phyloP scores from a whole-genome alignment of 345 rosid genomes.

The Eucalyptus tenuipes region DNA sequence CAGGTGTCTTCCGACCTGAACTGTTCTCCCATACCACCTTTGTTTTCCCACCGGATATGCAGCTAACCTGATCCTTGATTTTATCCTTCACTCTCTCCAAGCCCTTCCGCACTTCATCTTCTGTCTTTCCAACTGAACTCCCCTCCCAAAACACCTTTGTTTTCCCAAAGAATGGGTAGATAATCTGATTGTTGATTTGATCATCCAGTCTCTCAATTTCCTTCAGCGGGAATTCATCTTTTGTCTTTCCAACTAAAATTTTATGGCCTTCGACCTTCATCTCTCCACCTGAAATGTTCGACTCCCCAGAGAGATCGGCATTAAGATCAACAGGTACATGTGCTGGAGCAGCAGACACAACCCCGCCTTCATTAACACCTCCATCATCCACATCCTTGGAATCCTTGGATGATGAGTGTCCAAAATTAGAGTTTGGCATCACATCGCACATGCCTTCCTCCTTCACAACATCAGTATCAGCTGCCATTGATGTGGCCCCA shows the following conservation, averaged over 20 bases:
- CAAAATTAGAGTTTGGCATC: not conserved
- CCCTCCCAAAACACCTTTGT: not conserved
- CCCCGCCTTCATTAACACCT: not conserved
- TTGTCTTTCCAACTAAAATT: not conserved
- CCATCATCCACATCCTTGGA: not conserved
- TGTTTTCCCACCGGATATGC: not conserved
- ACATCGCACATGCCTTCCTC: not conserved
- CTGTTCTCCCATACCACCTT: not conserved
- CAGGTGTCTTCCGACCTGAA: not conserved
- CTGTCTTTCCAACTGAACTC: not conserved
- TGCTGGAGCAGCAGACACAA: not conserved
- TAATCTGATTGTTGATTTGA: not conserved
- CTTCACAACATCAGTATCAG: conserved; percentile 1
- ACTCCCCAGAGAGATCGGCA: conserved; percentile 6
- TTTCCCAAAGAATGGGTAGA: not conserved
- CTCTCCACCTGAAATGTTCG: not conserved
- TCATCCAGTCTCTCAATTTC: not conserved
- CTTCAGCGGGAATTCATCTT: not conserved
- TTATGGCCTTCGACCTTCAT: not conserved
- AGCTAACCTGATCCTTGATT: not conserved
- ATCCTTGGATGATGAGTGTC: not conserved
- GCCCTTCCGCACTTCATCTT: too few relatives aligned
- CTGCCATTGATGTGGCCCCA: not conserved
- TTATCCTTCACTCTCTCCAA: too few relatives aligned
- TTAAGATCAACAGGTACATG: conserved; percentile 26